These are phyloP conservation scores for Paramecium bursaria DNA, from an alignment of 73 alveolate genomes.

Conservation along the genomic window DNA sequence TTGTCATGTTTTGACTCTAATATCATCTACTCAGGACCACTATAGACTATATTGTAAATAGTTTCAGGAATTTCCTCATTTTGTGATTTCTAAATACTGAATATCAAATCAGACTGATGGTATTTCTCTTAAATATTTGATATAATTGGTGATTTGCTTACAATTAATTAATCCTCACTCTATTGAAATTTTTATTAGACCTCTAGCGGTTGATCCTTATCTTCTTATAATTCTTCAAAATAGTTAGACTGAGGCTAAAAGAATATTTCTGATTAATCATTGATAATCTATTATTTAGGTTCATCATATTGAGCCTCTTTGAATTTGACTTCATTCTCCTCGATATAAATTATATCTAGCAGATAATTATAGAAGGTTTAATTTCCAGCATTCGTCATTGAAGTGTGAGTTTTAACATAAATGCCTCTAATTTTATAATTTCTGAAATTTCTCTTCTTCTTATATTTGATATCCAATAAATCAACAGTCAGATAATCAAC, in stretches of 20 bases:
- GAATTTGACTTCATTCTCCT: background rate
- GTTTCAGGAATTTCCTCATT: conserved; percentile 1
- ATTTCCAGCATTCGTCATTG: conserved; percentile 16
- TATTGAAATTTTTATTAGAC: no score
- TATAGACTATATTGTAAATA: conserved; percentile 23
- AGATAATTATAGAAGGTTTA: conserved; percentile 13
- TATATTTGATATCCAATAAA: background rate
- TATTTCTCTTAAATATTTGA: no score
- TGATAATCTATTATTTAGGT: background rate
- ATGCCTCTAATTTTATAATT: no score
- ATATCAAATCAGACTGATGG: background rate
- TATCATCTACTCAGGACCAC: background rate
- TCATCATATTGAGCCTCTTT: background rate
- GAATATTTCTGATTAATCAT: background rate
- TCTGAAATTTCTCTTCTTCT: background rate
- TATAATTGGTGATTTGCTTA: no score
- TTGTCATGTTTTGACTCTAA: background rate
- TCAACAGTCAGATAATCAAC: conserved; percentile 37
- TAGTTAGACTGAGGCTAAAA: conserved; percentile 3
- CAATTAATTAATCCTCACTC: no score
- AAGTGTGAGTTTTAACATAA: conserved; percentile 4
- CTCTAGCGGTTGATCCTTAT: no score
- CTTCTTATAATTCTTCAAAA: no score
- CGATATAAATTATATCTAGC: background rate
- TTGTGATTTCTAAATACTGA: background rate